Conservation (phyloP, 73 alveolate species). For the Paramecium octaurelia region DNA sequence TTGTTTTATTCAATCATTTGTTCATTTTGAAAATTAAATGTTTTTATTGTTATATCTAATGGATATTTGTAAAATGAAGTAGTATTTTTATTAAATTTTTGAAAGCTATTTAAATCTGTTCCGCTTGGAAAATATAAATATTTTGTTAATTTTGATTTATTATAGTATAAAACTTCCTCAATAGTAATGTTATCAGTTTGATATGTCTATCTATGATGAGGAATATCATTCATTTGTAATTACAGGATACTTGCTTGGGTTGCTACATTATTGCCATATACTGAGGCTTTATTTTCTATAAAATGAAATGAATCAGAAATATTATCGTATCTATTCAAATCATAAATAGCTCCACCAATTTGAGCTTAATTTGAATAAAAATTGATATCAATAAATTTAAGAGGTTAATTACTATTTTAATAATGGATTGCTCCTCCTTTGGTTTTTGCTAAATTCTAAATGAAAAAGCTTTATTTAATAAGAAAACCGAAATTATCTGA, state of each 20-base stretch:
- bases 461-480: background rate
- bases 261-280: background rate
- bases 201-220: background rate
- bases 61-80: background rate
- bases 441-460: background rate
- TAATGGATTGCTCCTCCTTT: background rate
- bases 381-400: background rate
- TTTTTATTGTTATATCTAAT: background rate
- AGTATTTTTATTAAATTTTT: background rate
- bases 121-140: background rate
- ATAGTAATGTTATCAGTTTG: background rate
- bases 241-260: background rate
- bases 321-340: background rate
- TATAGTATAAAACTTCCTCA: background rate
- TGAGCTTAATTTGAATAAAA: background rate
- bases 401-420: background rate
- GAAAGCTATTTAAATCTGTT: background rate
- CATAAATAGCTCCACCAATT: background rate
- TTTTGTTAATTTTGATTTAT: background rate
- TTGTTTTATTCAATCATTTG: background rate
- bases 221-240: background rate
- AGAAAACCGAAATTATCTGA: background rate
- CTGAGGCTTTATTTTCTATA: background rate
- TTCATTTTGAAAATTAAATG: background rate
- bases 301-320: background rate